Base-by-base conservation (phyloP, 2,329 filamentous ascomycete species). In the Microsporum canis region DNA sequence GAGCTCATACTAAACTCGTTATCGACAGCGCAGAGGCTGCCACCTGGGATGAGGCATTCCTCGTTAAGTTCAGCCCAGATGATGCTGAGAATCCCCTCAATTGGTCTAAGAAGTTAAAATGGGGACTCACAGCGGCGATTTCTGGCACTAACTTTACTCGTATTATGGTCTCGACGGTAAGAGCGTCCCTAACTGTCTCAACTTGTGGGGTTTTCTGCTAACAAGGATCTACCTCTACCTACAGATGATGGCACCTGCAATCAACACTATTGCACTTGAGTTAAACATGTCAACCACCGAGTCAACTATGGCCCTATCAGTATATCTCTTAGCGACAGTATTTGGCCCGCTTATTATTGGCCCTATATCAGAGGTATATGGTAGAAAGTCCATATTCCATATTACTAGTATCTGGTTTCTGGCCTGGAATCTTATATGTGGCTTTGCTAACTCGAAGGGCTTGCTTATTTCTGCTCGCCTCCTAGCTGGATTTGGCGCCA, bases 101-200 rank as follows among this genome's bases (percentile, higher is more conserved):
- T 70, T 87, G 84, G 83, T 62, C 75, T 0, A 72, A 71, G 33
- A 72, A 70, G 36, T 80, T 77, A 68, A 86, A 85, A 70, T 86
- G 83, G 84, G 71, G 73, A 1, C 78, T 78, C 27, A 79, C 81
- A 1, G 72, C 82, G 41, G 75, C 83, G 59, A 74, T 85, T 33
- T 79, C 83, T 0, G 72, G 76, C 57, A 84, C 84, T 68, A 84
- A 82, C 1, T 79, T 86, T 65, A 81, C 86, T 62, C 84, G 83
- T 1, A 84, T 84, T 0, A 82, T 87, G 31, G 82, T 84, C 1
- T 84, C 82, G 3, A 82, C 81, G 38, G 39, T 41, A 41, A 41
- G 39, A n/a, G 3, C 3, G 1, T 41, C 39, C 14, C 39, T 12
- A 41, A 36, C 34, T 36, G 34, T n/a, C 12, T 3, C 8, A 10